Conservation (phyloP, 306 rosid genomes). For the Crotalaria pallida region DNA sequence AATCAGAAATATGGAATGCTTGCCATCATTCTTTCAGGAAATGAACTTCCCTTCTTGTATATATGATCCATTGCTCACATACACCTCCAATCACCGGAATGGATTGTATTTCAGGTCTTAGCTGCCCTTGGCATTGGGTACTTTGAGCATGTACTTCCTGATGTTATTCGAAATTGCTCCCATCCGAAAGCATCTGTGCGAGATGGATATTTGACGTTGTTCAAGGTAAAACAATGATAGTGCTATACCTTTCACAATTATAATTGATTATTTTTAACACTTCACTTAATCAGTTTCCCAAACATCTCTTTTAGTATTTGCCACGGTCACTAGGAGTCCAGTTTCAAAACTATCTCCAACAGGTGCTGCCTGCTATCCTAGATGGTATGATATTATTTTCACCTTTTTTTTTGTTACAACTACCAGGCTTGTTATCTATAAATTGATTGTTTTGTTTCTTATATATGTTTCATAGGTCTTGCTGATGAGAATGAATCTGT, state of each 20-base stretch:
- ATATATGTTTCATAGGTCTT: conserved; percentile 51
- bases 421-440: neutral
- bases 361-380: conserved; percentile 89
- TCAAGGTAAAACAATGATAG: conserved; percentile 58
- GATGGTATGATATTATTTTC: conserved; percentile 52
- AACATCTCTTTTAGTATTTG: conserved; percentile 52
- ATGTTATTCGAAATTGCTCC: conserved; percentile 83
- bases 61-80: conserved; percentile 3
- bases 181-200: conserved; percentile 92
- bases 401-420: neutral
- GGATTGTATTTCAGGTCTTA: conserved; percentile 53
- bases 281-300: conserved; percentile 13
- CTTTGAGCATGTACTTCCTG: conserved; percentile 94
- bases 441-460: neutral
- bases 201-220: conserved; percentile 89
- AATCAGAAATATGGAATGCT: neutral
- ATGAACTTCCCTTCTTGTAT: conserved; percentile 2
- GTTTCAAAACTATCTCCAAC: conserved; percentile 88
- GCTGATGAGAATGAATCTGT: conserved; percentile 99
- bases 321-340: conserved; percentile 90
- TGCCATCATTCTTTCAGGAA: neutral
- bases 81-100: neutral
- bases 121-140: conserved; percentile 85
- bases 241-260: neutral
- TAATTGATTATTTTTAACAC: neutral